Evolutionary conservation across 2,329 filamentous ascomycete species (phyloP).

Genomic region (Akanthomyces uredinophilus): DNA sequence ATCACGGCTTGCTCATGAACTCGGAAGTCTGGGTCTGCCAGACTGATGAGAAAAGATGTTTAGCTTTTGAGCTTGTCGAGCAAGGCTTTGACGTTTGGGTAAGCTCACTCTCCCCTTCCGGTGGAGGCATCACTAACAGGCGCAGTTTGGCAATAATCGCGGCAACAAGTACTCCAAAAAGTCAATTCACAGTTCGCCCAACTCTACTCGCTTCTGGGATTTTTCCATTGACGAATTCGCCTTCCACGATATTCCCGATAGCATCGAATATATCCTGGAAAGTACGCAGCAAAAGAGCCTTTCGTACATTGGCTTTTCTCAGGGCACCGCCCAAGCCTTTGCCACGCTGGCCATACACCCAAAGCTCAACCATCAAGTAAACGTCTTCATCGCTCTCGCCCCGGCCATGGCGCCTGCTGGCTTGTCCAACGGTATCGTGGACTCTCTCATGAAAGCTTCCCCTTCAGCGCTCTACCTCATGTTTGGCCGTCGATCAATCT

Average conservation of each 20-base stretch:
- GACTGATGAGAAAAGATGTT: conserved; percentile 76
- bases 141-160: conserved; percentile 85
- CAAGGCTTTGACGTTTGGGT: conserved; percentile 94
- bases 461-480: conserved; percentile 88
- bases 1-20: conserved; percentile 97
- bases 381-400: conserved; percentile 92
- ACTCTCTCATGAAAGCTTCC: conserved; percentile 88
- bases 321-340: conserved; percentile 95
- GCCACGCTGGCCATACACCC: conserved; percentile 90
- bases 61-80: conserved; percentile 86
- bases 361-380: conserved; percentile 83
- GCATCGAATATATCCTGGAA: conserved; percentile 83
- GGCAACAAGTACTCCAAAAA: conserved; percentile 99
- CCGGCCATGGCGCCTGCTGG: conserved; percentile 96
- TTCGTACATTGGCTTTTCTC: conserved; percentile 95
- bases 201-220: conserved; percentile 80
- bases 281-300: conserved; percentile 78
- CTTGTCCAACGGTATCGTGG: conserved; percentile 82
- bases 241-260: conserved; percentile 94
- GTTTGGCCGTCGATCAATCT: conserved; percentile 85
- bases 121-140: conserved; percentile 21
- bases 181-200: conserved; percentile 69
- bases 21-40: conserved; percentile 97
- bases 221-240: conserved; percentile 99
- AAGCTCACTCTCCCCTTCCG: conserved; percentile 27